phyloP scores from a whole-genome alignment of 176 grass and related monocot genomes.

The Lolium multiflorum region DNA sequence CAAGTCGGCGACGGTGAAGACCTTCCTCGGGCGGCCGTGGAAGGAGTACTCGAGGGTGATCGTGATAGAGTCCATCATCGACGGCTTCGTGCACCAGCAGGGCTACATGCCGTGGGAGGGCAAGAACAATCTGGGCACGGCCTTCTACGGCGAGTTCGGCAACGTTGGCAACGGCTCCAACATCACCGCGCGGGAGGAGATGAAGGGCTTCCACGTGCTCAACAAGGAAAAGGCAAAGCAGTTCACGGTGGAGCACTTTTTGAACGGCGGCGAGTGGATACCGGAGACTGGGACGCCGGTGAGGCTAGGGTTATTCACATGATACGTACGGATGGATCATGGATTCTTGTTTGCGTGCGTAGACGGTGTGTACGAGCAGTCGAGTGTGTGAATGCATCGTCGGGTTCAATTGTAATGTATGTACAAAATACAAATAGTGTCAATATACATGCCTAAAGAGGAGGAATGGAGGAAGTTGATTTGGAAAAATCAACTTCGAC shows the following conservation, averaged over 20 bases:
- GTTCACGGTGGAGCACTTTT: constrained; percentile 75
- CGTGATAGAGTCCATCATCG: constrained; percentile 73
- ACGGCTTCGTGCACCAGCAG: constrained; percentile 59
- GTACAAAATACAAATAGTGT: neutral
- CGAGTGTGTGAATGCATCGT: neutral
- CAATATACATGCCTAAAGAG: too few relatives aligned
- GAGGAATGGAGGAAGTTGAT: too few relatives aligned
- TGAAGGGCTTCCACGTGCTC: constrained; percentile 66
- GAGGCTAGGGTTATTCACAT: constrained; percentile 55
- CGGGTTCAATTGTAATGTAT: neutral
- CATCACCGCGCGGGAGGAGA: constrained; percentile 41
- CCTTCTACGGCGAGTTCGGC: constrained; percentile 74
- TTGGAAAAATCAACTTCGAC: too few relatives aligned
- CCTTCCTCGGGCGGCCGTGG: constrained; percentile 78
- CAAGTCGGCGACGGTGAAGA: constrained; percentile 5
- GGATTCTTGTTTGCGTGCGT: neutral
- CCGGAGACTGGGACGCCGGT: constrained; percentile 71
- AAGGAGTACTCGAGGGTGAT: constrained; percentile 74
- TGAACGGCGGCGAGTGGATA: constrained; percentile 81
- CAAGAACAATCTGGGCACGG: constrained; percentile 48
- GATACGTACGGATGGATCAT: neutral
- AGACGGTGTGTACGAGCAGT: neutral
- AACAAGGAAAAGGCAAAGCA: constrained; percentile 46
- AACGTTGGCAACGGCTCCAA: constrained; percentile 64
- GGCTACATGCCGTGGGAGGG: constrained; percentile 83